Evolutionary conservation across 345 rosid genomes (phyloP).

Genomic region (Euphorbia pulcherrima): DNA sequence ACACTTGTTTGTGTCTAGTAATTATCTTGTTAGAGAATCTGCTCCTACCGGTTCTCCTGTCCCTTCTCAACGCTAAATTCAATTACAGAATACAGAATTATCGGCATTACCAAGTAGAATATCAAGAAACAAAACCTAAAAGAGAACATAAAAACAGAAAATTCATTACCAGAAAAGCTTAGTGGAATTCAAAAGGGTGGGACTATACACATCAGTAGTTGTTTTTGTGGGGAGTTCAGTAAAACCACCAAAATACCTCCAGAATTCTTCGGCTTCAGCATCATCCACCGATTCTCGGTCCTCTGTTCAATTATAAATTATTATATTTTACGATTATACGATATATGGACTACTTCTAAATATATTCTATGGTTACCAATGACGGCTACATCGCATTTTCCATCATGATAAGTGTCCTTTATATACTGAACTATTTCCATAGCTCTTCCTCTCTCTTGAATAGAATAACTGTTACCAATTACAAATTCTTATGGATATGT

Average conservation of each 20-base stretch:
- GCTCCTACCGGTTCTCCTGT: slow-evolving; percentile 58
- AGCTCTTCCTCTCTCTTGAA: slow-evolving; percentile 98
- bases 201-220: slow-evolving; percentile 46
- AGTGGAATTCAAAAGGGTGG: slow-evolving; percentile 37
- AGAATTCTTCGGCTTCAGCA: slow-evolving; percentile 95
- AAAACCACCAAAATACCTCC: slow-evolving; percentile 96
- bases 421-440: slow-evolving; percentile 95
- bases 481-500: no score
- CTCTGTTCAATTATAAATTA: slow-evolving; percentile 43
- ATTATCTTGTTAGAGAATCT: slow-evolving; percentile 65
- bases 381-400: slow-evolving; percentile 87
- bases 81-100: slow-evolving; percentile 4
- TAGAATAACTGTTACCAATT: slow-evolving; percentile 90
- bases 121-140: background rate
- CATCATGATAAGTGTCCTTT: slow-evolving; percentile 92
- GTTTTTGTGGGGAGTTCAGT: slow-evolving; percentile 93
- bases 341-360: slow-evolving; percentile 1
- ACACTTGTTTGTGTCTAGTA: slow-evolving; percentile 73
- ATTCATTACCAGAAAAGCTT: slow-evolving; percentile 60
- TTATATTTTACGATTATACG: background rate
- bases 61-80: slow-evolving; percentile 67
- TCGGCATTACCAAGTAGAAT: background rate
- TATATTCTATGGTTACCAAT: slow-evolving; percentile 59
- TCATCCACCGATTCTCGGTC: slow-evolving; percentile 98
- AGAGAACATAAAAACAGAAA: background rate